Evolutionary conservation across 805 yeast genomes (phyloP).

Genomic region (Pichia scutulata): DNA sequence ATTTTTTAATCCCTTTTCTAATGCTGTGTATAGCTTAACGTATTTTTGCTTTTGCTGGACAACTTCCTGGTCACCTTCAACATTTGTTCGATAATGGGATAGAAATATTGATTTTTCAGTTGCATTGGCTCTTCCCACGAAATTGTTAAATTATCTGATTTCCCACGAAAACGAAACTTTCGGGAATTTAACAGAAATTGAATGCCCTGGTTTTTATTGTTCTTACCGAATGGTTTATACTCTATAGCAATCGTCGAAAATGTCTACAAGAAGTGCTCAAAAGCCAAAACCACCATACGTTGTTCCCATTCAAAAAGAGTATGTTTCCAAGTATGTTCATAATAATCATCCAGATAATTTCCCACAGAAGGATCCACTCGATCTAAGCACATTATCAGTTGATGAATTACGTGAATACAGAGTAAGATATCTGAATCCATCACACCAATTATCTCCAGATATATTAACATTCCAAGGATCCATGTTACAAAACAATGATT

Average conservation of each 20-base stretch:
- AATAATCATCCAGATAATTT: conserved; percentile 64
- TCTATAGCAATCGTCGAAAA: not conserved
- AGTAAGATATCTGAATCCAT: conserved; percentile 34
- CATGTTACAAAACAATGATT: conserved; percentile 50
- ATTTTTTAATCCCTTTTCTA: too few relatives aligned
- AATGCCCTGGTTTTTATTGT: not conserved
- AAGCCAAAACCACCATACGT: conserved; percentile 13
- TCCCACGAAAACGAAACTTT: too few relatives aligned
- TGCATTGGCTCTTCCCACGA: too few relatives aligned
- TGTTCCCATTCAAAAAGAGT: conserved; percentile 64
- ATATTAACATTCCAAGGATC: conserved; percentile 64
- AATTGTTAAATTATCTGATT: too few relatives aligned
- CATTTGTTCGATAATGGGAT: too few relatives aligned
- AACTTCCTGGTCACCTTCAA: too few relatives aligned
- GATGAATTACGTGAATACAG: conserved; percentile 64
- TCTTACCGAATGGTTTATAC: not conserved
- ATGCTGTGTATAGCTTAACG: not conserved
- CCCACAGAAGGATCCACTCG: conserved; percentile 49
- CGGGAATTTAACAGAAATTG: too few relatives aligned
- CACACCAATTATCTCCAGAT: conserved; percentile 40
- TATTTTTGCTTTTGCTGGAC: too few relatives aligned
- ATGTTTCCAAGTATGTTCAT: conserved; percentile 57
- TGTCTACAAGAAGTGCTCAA: conserved; percentile 12
- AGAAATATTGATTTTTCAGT: too few relatives aligned
- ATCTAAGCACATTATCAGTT: conserved; percentile 58